Evolutionary conservation across 371 early-diverging fungal genomes (phyloP).

Genomic region (Antonospora locustae): DNA sequence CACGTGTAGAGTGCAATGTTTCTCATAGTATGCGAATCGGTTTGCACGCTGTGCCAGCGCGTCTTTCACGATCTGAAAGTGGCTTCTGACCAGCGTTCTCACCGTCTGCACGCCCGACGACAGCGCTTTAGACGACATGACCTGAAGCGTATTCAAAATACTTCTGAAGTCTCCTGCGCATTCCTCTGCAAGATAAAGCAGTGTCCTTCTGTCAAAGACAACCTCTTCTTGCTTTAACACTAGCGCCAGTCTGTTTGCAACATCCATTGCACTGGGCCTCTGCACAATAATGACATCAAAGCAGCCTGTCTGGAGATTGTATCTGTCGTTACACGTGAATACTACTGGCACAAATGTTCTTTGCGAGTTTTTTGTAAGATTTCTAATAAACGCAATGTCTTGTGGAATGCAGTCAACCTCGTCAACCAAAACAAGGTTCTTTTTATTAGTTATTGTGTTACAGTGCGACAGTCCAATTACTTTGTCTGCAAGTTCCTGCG

Average conservation of each 20-base stretch:
- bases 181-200: neutral
- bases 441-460: conserved; percentile 1
- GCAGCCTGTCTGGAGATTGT: neutral
- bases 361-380: neutral
- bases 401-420: neutral
- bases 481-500: neutral
- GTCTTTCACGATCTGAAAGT: neutral
- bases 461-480: neutral
- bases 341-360: neutral
- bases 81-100: neutral
- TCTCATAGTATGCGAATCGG: neutral
- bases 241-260: neutral
- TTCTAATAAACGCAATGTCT: neutral
- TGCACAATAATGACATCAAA: neutral
- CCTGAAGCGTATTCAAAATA: neutral
- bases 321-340: neutral
- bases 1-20: neutral
- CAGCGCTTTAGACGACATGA: neutral
- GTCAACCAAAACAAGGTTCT: conserved; percentile 10
- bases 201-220: neutral
- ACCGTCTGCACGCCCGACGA: neutral
- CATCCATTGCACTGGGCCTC: neutral
- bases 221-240: neutral
- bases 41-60: too few species aligned
- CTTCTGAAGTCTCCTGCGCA: neutral